Conservation (phyloP, 2,329 filamentous ascomycete genomes). For the Paecilomyces sp. region DNA sequence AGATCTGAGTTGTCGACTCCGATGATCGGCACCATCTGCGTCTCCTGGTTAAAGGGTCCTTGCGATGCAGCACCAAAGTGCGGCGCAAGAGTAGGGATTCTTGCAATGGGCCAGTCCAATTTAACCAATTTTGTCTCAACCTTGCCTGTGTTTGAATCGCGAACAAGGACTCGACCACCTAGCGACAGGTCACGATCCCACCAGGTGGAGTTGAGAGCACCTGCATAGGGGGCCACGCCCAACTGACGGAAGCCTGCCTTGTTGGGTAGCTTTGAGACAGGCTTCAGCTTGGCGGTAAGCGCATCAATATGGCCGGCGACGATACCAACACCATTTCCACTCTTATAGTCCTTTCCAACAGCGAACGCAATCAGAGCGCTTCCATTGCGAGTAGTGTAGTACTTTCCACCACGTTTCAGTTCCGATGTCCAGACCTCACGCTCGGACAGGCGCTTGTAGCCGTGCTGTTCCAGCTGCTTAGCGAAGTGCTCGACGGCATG, state of each 20-base stretch:
- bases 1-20: conserved; percentile 70
- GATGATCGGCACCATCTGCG: conserved; percentile 88
- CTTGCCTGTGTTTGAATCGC: conserved; percentile 64
- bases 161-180: conserved; percentile 80
- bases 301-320: conserved; percentile 91
- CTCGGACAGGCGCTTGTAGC: conserved; percentile 69
- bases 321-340: conserved; percentile 81
- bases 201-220: conserved; percentile 82
- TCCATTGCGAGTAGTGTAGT: conserved; percentile 80
- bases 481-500: conserved; percentile 79
- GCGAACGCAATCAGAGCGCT: conserved; percentile 80
- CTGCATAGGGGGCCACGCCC: conserved; percentile 87
- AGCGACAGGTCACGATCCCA: conserved; percentile 94
- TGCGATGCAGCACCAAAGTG: conserved; percentile 73
- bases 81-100: conserved; percentile 83
- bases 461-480: conserved; percentile 60
- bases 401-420: conserved; percentile 74
- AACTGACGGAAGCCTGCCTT: conserved; percentile 83
- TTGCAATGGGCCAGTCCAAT: conserved; percentile 88
- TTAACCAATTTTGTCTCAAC: conserved; percentile 78
- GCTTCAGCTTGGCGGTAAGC: conserved; percentile 84
- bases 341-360: conserved; percentile 70
- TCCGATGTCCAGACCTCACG: conserved; percentile 69
- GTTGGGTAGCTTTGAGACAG: conserved; percentile 74
- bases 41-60: conserved; percentile 74